These are phyloP conservation scores for Xylaria sp. DNA, from an alignment of 2,329 filamentous ascomycete genomes.

Conservation along the genomic window DNA sequence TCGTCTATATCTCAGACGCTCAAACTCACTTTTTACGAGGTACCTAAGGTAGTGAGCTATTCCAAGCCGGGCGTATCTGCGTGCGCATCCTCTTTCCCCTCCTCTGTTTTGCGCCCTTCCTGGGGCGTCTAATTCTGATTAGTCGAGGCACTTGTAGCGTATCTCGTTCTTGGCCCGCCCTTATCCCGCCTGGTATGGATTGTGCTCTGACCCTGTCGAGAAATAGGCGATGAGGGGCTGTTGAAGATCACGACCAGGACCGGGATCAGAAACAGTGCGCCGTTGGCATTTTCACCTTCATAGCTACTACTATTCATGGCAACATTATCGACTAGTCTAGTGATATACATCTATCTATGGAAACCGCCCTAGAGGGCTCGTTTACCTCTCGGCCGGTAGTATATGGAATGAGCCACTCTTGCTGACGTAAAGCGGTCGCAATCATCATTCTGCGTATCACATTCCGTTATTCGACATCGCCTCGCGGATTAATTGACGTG, in stretches of 20 bases:
- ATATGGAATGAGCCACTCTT: neutral
- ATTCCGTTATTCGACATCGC: conserved; percentile 2
- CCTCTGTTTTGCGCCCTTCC: conserved; percentile 27
- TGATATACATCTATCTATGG: conserved; percentile 22
- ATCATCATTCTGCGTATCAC: neutral
- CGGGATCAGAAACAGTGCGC: conserved; percentile 6
- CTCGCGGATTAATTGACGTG: conserved; percentile 16
- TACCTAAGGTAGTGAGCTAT: conserved; percentile 10
- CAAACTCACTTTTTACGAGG: conserved; percentile 15
- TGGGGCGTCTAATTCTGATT: conserved; percentile 18
- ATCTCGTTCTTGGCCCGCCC: conserved; percentile 15
- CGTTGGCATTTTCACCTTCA: conserved; percentile 7
- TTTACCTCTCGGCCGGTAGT: neutral
- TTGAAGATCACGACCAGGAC: conserved; percentile 19
- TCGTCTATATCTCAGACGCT: conserved; percentile 33
- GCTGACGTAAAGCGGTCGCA: neutral
- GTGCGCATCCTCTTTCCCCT: conserved; percentile 11
- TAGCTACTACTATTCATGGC: conserved; percentile 26
- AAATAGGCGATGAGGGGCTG: conserved; percentile 12
- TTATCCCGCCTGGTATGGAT: neutral
- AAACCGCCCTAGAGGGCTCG: conserved; percentile 7
- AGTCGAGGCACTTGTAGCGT: conserved; percentile 9
- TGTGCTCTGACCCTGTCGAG: neutral
- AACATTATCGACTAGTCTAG: conserved; percentile 17
- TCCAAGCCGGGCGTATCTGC: conserved; percentile 17